Conservation (phyloP, 2,329 filamentous ascomycete genomes). For the Xylariaceae sp. region DNA sequence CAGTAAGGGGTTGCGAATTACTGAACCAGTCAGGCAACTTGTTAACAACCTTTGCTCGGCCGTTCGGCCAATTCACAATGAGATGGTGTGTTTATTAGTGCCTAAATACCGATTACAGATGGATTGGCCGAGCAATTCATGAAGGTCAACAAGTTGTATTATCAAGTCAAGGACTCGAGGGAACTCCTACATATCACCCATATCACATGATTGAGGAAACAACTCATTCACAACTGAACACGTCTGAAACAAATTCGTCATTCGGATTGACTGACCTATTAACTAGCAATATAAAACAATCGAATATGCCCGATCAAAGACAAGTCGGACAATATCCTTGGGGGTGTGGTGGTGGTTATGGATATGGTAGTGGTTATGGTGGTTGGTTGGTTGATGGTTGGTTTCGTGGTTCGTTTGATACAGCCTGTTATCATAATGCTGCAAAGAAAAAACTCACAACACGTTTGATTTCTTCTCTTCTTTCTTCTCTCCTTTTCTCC, state of each 20-base stretch:
- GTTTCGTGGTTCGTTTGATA: neutral
- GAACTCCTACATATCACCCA: too few relatives aligned
- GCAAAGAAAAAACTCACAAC: constrained; percentile 23
- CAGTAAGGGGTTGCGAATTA: neutral
- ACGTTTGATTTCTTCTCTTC: neutral
- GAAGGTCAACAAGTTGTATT: too few relatives aligned
- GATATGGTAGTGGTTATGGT: too few relatives aligned
- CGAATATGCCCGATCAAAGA: constrained; percentile 23
- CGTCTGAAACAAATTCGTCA: constrained; percentile 13
- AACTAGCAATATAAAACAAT: constrained; percentile 28
- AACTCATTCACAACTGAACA: neutral
- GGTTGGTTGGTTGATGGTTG: too few relatives aligned
- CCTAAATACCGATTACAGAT: neutral
- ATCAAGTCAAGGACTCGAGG: too few relatives aligned
- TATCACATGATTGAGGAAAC: too few relatives aligned
- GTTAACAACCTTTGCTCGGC: too few relatives aligned
- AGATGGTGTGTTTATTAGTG: neutral
- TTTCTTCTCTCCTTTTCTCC: too few relatives aligned
- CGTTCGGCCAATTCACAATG: too few relatives aligned
- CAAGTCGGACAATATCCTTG: constrained; percentile 21
- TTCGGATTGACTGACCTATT: constrained; percentile 25
- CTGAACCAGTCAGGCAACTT: too few relatives aligned
- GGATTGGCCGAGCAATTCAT: neutral
- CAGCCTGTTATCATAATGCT: constrained; percentile 24
- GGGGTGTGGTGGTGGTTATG: too few relatives aligned